A percentile compares a stretch with the other conserved stretches of the same genome.
Evolutionary conservation across 2,329 filamentous ascomycete species (phyloP).

Genomic region (Hypoxylon sp.): DNA sequence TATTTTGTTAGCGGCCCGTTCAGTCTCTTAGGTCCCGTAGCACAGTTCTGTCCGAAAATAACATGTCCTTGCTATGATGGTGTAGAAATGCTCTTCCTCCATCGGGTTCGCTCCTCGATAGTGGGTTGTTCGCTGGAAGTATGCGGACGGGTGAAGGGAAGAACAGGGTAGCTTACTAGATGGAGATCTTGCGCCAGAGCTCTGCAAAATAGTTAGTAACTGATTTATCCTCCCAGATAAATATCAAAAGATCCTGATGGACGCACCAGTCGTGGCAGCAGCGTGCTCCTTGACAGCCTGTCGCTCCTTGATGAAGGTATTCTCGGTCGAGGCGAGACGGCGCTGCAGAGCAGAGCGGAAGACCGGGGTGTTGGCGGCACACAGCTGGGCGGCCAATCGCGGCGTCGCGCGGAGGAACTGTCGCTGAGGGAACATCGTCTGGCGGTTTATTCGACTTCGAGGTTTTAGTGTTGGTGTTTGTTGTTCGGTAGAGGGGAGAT

Average conservation of each 20-base stretch:
- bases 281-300: constrained; percentile 93
- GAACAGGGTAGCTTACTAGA: constrained; percentile 79
- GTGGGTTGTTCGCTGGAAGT: background rate
- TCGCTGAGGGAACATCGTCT: constrained; percentile 75
- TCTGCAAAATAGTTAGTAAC: constrained; percentile 69
- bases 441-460: constrained; percentile 6
- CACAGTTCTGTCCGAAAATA: background rate
- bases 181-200: constrained; percentile 94
- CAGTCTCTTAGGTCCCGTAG: background rate
- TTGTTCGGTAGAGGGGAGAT: constrained; percentile 43
- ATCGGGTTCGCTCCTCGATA: background rate
- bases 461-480: constrained; percentile 17
- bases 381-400: constrained; percentile 73
- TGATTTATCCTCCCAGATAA: background rate
- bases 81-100: background rate
- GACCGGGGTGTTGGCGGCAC: constrained; percentile 61
- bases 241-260: constrained; percentile 7
- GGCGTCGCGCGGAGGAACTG: constrained; percentile 72
- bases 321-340: constrained; percentile 84
- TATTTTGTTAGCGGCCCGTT: constrained; percentile 37
- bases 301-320: constrained; percentile 94
- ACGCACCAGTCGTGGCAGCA: constrained; percentile 83
- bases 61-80: background rate
- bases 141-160: constrained; percentile 15
- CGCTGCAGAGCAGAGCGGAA: constrained; percentile 74